Conservation (phyloP, 495 filamentous ascomycete species). For the Neurospora sp. region DNA sequence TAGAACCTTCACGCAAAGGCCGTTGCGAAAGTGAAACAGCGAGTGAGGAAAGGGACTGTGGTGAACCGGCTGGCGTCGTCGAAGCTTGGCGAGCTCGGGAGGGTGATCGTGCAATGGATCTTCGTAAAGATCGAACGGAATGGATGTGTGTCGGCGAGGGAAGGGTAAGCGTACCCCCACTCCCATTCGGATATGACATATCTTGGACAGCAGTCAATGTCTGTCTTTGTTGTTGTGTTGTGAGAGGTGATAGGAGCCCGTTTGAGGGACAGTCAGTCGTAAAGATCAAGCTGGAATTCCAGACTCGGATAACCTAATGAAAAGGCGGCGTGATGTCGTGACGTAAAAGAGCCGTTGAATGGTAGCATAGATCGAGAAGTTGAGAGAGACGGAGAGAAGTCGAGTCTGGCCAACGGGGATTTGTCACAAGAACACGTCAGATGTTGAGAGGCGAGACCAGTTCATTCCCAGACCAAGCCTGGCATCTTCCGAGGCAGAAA, state of each 20-base stretch:
- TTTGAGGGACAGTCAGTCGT: background rate
- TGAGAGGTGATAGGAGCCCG: background rate
- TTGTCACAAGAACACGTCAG: background rate
- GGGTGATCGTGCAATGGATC: conserved; percentile 78
- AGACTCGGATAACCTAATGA: background rate
- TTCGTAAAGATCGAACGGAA: conserved; percentile 65
- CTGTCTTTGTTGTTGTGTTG: background rate
- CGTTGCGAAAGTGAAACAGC: conserved; percentile 20
- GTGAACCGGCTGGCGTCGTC: background rate
- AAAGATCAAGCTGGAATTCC: background rate
- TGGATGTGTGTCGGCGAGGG: conserved; percentile 74
- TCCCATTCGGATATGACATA: conserved; percentile 38
- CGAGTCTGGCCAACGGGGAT: background rate
- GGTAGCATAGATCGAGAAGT: background rate
- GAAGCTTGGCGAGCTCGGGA: conserved; percentile 43
- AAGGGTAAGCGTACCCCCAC: conserved; percentile 70
- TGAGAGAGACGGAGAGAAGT: background rate
- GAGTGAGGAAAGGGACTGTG: conserved; percentile 11
- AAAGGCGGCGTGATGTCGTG: background rate
- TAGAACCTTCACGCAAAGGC: conserved; percentile 20
- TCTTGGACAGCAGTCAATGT: background rate
- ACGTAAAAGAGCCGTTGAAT: background rate
- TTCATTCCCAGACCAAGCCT: background rate
- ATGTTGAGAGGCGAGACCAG: background rate
- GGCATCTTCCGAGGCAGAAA: background rate